Evolutionary conservation across 768 basidiomycete genomes (phyloP).

Genomic region (Nidularia pulvinata): DNA sequence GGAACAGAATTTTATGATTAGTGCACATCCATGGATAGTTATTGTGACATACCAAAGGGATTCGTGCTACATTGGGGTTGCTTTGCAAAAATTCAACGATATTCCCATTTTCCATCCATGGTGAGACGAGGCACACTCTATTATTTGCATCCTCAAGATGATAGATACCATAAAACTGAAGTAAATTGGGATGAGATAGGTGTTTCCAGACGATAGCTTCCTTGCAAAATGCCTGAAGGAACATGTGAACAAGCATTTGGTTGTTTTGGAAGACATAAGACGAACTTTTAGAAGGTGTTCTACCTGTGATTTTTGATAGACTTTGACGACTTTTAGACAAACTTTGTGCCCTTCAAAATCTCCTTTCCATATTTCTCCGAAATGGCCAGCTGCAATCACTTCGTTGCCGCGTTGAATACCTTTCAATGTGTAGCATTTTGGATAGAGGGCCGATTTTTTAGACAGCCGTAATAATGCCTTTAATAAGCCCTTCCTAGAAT

Average conservation of each 20-base stretch:
- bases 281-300: not conserved
- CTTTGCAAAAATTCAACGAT: not conserved
- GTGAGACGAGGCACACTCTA: not conserved
- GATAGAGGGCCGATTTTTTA: not conserved
- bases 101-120: not conserved
- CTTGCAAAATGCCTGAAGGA: not conserved
- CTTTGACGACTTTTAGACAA: not conserved
- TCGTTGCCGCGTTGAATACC: not conserved
- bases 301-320: not conserved
- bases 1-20: not conserved
- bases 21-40: not conserved
- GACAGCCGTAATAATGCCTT: slow-evolving; percentile 2
- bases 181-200: not conserved
- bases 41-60: not conserved
- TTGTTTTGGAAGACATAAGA: too few species aligned
- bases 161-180: not conserved
- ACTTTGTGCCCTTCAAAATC: not conserved
- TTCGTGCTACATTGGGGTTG: not conserved
- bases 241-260: not conserved
- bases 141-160: not conserved
- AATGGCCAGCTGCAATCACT: not conserved
- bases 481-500: not conserved
- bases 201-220: not conserved
- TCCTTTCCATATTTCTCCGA: slow-evolving; percentile 2
- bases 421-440: not conserved